Percentiles rank a stretch among this genome's conserved stretches.
These are phyloP conservation scores for Auxenochlorella pyrenoidosa DNA, from an alignment of 139 green algal species.

Conservation along the genomic window DNA sequence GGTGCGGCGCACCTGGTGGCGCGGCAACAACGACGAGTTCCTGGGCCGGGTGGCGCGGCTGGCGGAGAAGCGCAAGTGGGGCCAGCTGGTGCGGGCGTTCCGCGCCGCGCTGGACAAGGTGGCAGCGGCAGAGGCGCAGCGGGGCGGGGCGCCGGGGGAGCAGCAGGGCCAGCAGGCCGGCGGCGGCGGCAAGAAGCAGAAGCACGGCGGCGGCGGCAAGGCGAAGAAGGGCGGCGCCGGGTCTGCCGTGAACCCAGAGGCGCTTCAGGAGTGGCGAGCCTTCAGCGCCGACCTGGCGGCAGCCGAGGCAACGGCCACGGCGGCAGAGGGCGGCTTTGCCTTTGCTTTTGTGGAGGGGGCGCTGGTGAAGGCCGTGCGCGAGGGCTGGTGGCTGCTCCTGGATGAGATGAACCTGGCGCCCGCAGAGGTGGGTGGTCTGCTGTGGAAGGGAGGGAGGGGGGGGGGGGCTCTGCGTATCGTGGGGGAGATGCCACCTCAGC, in stretches of 20 bases:
- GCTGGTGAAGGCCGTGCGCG: conserved; percentile 85
- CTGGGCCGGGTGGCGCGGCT: conserved; percentile 71
- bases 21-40: conserved; percentile 91
- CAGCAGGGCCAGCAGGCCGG: not conserved
- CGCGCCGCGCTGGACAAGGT: conserved; percentile 72
- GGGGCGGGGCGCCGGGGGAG: not conserved
- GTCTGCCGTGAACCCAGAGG: not conserved
- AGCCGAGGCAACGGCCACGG: conserved; percentile 75
- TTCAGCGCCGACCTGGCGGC: conserved; percentile 77
- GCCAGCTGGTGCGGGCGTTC: conserved; percentile 88
- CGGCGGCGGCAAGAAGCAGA: conserved; percentile 9
- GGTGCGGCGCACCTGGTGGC: conserved; percentile 55
- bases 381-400: conserved; percentile 97
- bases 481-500: too few species aligned
- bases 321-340: conserved; percentile 84
- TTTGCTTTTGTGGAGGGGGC: conserved; percentile 97
- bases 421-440: conserved; percentile 62
- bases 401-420: conserved; percentile 97
- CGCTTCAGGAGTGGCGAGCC: conserved; percentile 65
- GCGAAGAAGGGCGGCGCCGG: not conserved
- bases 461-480: too few species aligned
- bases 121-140: not conserved
- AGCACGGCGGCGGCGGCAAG: not conserved
- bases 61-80: conserved; percentile 88
- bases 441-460: too few species aligned